Base-by-base conservation (phyloP, 192 early-diverging fungal species). In the Dissophora ornata region DNA sequence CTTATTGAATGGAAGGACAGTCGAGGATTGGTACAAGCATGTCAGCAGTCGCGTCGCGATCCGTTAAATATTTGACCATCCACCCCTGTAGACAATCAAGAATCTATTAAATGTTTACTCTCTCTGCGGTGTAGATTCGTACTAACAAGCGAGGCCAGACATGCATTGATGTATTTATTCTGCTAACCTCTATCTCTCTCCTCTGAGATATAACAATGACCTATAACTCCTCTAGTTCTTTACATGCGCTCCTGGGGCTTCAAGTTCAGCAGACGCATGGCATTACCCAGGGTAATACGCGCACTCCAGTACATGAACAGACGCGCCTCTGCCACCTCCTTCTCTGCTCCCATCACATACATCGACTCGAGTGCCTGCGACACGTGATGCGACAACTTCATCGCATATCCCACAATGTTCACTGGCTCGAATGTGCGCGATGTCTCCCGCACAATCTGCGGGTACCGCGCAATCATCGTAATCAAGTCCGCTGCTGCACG, bases 191-290 rank as follows among this genome's bases (percentile, higher is more conserved):
- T n/a, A n/a, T n/a, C n/a, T n/a, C n/a, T n/a, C n/a, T n/a, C n/a
- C n/a, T n/a, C n/a, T n/a, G n/a, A n/a, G n/a, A n/a, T n/a, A n/a
- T n/a, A n/a, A n/a, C n/a, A n/a, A n/a, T n/a, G n/a, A n/a, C n/a
- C n/a, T n/a, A n/a, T n/a, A n/a, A n/a, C n/a, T n/a, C n/a, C n/a
- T n/a, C n/a, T n/a, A n/a, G n/a, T 45, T 44, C 46, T 75, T 91
- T 90, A 98, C 96, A 98, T 98, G 65, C 94, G 85, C 74, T 95
- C 90, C 49, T 97, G 79, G 46, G 95, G 95, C 69, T 82, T 84
- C 66, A 98, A 79, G 56, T 94, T 94, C 57, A 98, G 77, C 12
- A 95, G 77, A 45, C 89, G 83, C 62, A 98, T 86, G 19, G 90
- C 92, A 70, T 97, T 98, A 41, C 94, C 90, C 10, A 98, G 82